Evolutionary conservation across 768 basidiomycete genomes (phyloP), one percentile per base, ranked within the genome.

Genomic region (Galerina sulciceps): DNA sequence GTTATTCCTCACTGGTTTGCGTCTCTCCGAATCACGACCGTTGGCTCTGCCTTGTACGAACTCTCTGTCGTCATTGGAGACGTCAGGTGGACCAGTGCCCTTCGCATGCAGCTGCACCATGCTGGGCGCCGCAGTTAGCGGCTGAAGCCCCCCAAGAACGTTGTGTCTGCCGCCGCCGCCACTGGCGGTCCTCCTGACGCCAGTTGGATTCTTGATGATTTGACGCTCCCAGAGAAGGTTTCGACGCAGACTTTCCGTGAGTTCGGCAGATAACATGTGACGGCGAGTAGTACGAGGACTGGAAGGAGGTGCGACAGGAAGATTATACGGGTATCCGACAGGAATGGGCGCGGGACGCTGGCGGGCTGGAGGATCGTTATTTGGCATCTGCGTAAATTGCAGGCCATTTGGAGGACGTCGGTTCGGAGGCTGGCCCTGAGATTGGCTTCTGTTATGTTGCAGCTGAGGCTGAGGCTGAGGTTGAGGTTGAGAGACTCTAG

Each of bases 211-310:
- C 69, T 85, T 85, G 61, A 73, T 79, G 22, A 89, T 82, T 61
- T 89, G 87, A 13, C 89, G 80, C 64, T 88, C 91, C 92, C 92
- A 93, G 5, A 95, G 73, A 56, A 95, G 69, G 65, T 94, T 91
- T 45, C 89, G 79, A 18, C 94, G 79, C 61, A 96, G 74, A 58
- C 88, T 90, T 73, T 96, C 94, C 34, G 90, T 89, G 68, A 96
- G 78, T 73, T 96, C 94, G 4, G 87, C 89, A 55, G 87, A 80
- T 45, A 96, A 79, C 91, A 96, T 96, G 63, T 84, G 81, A 49
- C 91, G 80, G 2, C 94, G 83, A 2, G 93, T 94, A 42, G 94
- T 93, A 36, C 90, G 86, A 0, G 94, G 94, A 0, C 92, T 93
- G 63, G 89, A 88, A 2, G 91, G 91, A 15, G 84, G 76, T 0